Evolutionary conservation across 1,284 basidiomycete genomes (phyloP), one percentile per base, ranked within the genome.

Genomic region (Amylostereum chailletii): DNA sequence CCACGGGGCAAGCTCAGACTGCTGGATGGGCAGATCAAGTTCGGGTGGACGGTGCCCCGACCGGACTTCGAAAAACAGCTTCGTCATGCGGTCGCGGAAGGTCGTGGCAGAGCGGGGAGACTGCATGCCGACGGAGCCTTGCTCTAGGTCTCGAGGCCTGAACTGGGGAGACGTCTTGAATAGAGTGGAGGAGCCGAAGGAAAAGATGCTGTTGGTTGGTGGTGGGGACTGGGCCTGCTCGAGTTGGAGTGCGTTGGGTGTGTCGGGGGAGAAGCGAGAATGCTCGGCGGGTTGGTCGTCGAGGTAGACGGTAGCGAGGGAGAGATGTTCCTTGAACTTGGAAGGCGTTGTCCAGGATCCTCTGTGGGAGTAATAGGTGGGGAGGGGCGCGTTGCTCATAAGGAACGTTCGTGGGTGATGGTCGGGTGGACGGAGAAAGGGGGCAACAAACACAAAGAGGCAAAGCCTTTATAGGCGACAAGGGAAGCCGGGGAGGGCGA

Each of bases 221-320:
- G 40, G 26, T 42, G 29, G n/a, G 19, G 32, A 30, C 27, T 43
- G 27, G 27, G 11, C 11, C 6, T 43, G 27, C n/a, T 40, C 39
- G 26, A 31, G 27, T 6, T 10, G 9, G 27, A 27, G 42, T 31
- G 7, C 27, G 42, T 43, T 11, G 19, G 64, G 64, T n/a, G 67
- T 64, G 19, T 61, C 64, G 46, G 68, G 62, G 19, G 68, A 68
- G 57, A 69, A 69, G 47, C 57, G 69, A 45, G 68, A 68, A 3
- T 45, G 52, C 46, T 62, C 62, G 42, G 58, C 8, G 0, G 53
- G 53, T 2, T 47, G 10, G 49, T 60, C 50, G 38, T 44, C 32
- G 40, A 51, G 47, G 6, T 55, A 53, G 47, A 51, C 36, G 27
- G 27, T 10, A n/a, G 52, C n/a, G 31, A 69, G 31, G 9, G 62